phyloP scores from a whole-genome alignment of 805 yeast genomes.

The Maudiozyma bulderi region DNA sequence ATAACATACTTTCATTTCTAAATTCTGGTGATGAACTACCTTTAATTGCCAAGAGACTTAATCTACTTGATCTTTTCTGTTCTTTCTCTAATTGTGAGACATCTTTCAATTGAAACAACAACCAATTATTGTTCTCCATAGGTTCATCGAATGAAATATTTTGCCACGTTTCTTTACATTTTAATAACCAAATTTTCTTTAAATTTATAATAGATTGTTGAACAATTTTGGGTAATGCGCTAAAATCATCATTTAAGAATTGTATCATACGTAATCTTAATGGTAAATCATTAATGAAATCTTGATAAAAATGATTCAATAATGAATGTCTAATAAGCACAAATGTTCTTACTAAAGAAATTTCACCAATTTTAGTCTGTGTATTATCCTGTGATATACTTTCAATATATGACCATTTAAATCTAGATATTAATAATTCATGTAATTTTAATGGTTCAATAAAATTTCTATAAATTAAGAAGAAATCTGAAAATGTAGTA shows the following conservation, averaged over 20 bases:
- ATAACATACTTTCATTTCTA: slow-evolving; percentile 25
- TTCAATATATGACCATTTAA: slow-evolving; percentile 58
- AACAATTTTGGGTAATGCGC: slow-evolving; percentile 17
- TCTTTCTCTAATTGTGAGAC: slow-evolving; percentile 11
- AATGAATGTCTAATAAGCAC: slow-evolving; percentile 87
- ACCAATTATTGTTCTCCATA: slow-evolving; percentile 14
- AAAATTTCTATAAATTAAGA: slow-evolving; percentile 71
- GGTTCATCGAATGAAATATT: slow-evolving; percentile 16
- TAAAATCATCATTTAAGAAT: slow-evolving; percentile 30
- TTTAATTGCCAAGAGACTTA: slow-evolving; percentile 25
- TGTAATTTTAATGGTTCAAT: slow-evolving; percentile 49
- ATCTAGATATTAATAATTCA: slow-evolving; percentile 50
- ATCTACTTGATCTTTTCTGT: slow-evolving; percentile 16
- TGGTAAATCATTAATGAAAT: slow-evolving; percentile 49
- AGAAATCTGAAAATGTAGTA: slow-evolving; percentile 71
- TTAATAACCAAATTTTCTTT: slow-evolving; percentile 40
- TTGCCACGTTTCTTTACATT: slow-evolving; percentile 21
- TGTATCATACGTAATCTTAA: slow-evolving; percentile 37
- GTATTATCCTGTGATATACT: slow-evolving; percentile 8
- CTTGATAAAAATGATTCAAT: slow-evolving; percentile 76
- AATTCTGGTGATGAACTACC: slow-evolving; percentile 24
- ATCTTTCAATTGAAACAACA: slow-evolving; percentile 15
- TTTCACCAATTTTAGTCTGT: slow-evolving; percentile 39
- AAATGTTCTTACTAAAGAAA: slow-evolving; percentile 70
- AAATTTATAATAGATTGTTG: slow-evolving; percentile 35